phyloP scores from a whole-genome alignment of 2,329 filamentous ascomycete genomes.

The Claviceps cyperi region DNA sequence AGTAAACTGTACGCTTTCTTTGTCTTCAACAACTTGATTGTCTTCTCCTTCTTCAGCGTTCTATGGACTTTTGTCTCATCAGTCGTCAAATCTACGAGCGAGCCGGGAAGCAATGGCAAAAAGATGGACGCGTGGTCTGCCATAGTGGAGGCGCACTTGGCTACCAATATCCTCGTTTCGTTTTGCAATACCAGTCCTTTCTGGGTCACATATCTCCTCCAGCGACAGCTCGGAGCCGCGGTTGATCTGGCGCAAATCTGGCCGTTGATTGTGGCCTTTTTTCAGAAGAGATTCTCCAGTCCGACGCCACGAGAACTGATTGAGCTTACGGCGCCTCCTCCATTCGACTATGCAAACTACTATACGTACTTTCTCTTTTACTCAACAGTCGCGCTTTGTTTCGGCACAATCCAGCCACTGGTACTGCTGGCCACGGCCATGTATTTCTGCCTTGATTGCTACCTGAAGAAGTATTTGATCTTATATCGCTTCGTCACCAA shows the following conservation, averaged over 20 bases:
- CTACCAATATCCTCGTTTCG: slow-evolving; percentile 50
- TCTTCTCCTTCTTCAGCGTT: slow-evolving; percentile 84
- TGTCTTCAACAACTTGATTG: slow-evolving; percentile 88
- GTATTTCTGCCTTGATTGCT: slow-evolving; percentile 78
- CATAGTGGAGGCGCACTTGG: slow-evolving; percentile 49
- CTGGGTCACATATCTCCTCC: slow-evolving; percentile 87
- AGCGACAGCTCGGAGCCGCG: slow-evolving; percentile 86
- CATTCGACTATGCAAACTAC: slow-evolving; percentile 91
- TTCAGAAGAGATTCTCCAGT: slow-evolving; percentile 67
- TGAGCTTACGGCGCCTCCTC: slow-evolving; percentile 77
- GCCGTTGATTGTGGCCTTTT: slow-evolving; percentile 71
- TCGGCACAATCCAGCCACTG: slow-evolving; percentile 72
- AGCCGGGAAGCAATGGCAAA: slow-evolving; percentile 13
- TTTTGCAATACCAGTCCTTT: slow-evolving; percentile 76
- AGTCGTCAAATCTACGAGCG: slow-evolving; percentile 43
- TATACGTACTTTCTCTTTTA: slow-evolving; percentile 99
- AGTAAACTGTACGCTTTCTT: slow-evolving; percentile 91
- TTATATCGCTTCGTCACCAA: slow-evolving; percentile 95
- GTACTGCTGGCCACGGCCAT: slow-evolving; percentile 74
- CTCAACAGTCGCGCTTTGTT: slow-evolving; percentile 74
- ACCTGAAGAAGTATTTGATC: slow-evolving; percentile 87
- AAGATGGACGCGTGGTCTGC: slow-evolving; percentile 53
- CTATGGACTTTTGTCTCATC: slow-evolving; percentile 58
- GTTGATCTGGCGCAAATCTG: slow-evolving; percentile 84
- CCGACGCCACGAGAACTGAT: slow-evolving; percentile 87